Evolutionary conservation across 352 stramenopile species (phyloP).

Genomic region (Phytophthora melonis): DNA sequence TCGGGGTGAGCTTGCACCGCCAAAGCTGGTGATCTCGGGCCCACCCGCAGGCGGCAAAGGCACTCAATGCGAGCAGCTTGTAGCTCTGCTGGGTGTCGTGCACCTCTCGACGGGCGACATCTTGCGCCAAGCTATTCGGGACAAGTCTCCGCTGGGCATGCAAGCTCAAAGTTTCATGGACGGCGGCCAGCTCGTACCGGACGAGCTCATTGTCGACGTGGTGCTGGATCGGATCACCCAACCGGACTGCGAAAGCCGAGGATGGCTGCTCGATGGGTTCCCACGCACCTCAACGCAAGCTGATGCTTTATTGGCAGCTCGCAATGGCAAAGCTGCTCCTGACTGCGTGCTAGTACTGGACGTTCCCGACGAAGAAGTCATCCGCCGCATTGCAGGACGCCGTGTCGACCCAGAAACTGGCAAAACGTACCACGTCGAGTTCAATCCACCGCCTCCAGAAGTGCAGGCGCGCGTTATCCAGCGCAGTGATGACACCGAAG

Average conservation of each 20-base stretch:
- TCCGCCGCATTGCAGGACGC: slow-evolving; percentile 96
- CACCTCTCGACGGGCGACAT: slow-evolving; percentile 95
- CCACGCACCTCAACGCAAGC: slow-evolving; percentile 91
- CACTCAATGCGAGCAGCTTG: slow-evolving; percentile 94
- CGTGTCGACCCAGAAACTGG: slow-evolving; percentile 95
- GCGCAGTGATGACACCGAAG: slow-evolving; percentile 93
- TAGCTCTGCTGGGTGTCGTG: slow-evolving; percentile 88
- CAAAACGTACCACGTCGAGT: slow-evolving; percentile 97
- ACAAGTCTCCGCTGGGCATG: slow-evolving; percentile 59
- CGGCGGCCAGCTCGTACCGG: slow-evolving; percentile 90
- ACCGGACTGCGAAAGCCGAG: slow-evolving; percentile 81
- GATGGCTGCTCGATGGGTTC: slow-evolving; percentile 96
- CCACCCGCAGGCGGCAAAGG: slow-evolving; percentile 94
- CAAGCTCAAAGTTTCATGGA: slow-evolving; percentile 94
- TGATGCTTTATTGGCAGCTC: slow-evolving; percentile 71
- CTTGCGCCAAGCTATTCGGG: slow-evolving; percentile 87
- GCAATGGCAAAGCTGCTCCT: slow-evolving; percentile 66
- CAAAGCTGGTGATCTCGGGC: slow-evolving; percentile 89
- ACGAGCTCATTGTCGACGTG: slow-evolving; percentile 93
- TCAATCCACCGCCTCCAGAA: slow-evolving; percentile 91
- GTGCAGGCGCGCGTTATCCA: slow-evolving; percentile 81
- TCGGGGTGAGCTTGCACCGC: slow-evolving; percentile 70
- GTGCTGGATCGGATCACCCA: slow-evolving; percentile 83
- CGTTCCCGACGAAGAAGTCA: slow-evolving; percentile 95
- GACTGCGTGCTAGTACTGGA: slow-evolving; percentile 94